These are phyloP conservation scores for Candida railenensis DNA, from an alignment of 805 yeast species.

Conservation along the genomic window DNA sequence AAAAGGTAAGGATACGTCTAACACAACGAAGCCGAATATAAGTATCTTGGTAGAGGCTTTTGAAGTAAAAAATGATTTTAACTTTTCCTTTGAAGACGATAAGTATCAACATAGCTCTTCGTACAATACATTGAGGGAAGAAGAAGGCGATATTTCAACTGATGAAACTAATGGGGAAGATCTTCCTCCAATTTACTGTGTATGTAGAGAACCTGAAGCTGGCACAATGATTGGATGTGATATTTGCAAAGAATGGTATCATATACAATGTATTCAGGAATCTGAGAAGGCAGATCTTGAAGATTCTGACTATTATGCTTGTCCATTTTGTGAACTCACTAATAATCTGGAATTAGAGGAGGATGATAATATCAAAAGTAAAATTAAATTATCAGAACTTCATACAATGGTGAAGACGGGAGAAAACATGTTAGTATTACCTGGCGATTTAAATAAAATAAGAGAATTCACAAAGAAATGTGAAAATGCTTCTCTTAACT, in stretches of 20 bases:
- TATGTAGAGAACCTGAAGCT: constrained; percentile 61
- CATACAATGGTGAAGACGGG: constrained; percentile 5
- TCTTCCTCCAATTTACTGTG: constrained; percentile 43
- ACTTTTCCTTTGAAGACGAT: constrained; percentile 28
- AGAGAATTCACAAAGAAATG: constrained; percentile 14
- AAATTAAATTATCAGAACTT: neutral
- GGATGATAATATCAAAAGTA: neutral
- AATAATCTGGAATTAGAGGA: constrained; percentile 5
- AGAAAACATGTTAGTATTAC: constrained; percentile 15
- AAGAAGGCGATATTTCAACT: neutral
- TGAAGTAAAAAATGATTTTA: constrained; percentile 17
- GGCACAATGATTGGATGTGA: constrained; percentile 72
- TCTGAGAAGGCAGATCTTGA: constrained; percentile 11
- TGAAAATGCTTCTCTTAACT: constrained; percentile 7
- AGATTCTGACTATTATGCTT: constrained; percentile 21
- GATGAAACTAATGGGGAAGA: neutral
- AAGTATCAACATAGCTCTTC: constrained; percentile 24
- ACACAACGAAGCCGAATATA: neutral
- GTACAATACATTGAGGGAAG: constrained; percentile 9
- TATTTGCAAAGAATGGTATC: constrained; percentile 71
- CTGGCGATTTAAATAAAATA: constrained; percentile 21
- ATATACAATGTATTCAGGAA: constrained; percentile 52
- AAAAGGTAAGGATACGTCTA: neutral
- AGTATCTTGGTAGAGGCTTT: neutral
- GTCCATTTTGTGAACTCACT: constrained; percentile 32